Conservation (phyloP, 78 protist genomes). For the Blattamonas nauphoetae region DNA sequence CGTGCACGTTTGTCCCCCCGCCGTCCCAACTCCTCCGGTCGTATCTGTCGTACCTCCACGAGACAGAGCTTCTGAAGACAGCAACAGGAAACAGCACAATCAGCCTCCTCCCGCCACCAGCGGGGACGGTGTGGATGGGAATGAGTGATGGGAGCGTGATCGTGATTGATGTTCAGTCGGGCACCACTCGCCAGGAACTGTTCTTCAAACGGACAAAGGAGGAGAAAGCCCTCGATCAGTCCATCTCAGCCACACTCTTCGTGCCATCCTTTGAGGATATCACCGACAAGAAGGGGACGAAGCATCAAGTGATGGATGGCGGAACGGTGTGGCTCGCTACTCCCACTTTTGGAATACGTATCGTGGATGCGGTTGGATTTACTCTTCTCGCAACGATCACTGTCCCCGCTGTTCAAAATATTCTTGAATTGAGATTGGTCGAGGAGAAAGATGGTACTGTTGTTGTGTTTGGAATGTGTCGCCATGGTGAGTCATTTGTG, state of each 20-base stretch:
- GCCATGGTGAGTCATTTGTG: too few relatives aligned
- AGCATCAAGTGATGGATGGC: neutral
- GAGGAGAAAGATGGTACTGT: too few relatives aligned
- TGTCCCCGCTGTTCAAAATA: too few relatives aligned
- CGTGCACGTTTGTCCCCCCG: too few relatives aligned
- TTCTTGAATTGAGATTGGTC: too few relatives aligned
- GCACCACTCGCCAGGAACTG: neutral
- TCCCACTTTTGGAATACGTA: neutral
- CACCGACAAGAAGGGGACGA: neutral
- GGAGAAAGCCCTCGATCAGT: neutral
- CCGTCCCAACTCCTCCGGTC: too few relatives aligned
- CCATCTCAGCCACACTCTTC: neutral
- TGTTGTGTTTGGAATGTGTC: too few relatives aligned
- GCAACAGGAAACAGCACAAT: too few relatives aligned
- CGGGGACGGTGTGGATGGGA: neutral
- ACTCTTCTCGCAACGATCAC: too few relatives aligned
- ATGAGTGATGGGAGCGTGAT: neutral
- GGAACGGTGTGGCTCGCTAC: neutral
- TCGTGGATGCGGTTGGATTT: neutral
- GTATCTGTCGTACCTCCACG: too few relatives aligned
- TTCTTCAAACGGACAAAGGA: neutral
- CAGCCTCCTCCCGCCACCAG: neutral
- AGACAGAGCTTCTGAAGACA: too few relatives aligned
- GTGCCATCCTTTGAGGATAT: neutral
- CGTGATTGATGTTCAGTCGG: neutral